Evolutionary conservation across 140 eudicot species (phyloP), one percentile per base, ranked within the genome.

Genomic region (Oenanthe javanica): DNA sequence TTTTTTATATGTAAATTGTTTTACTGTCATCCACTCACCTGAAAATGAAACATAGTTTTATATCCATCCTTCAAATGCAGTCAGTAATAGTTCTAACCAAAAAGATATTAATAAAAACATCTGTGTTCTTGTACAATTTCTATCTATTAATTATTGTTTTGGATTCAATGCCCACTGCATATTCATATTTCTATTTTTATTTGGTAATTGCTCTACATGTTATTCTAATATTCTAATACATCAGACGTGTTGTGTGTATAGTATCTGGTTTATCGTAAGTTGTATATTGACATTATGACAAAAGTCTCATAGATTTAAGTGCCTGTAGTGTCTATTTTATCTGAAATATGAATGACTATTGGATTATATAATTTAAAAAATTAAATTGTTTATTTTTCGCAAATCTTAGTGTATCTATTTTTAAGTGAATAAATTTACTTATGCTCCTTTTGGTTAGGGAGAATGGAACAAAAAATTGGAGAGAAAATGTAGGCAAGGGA

Each of bases 61-160:
- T 16, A 70, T 70, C 23, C 75, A 70, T 40, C 75, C 75, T 38
- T 70, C 23, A 38, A 31, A 70, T 31, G 75, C 75, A 70, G 16
- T 70, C 49, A 5, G 75, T 1, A 19, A 31, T 5, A 42, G 48
- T 38, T 47, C 0, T 25, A 61, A 61, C 36, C 36, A n/a, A 61
- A 7, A 61, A 61, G 36, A 25, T 36, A n/a, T n/a, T 61, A 59
- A 9, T 8, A 59, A 21, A 59, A 21, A 14, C 23, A 61, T 19
- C 11, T 9, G 25, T 61, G 36, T 61, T 43, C 47, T 19, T 18
- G 75, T 38, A 70, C 9, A 19, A 18, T 18, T 9, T 25, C 9
- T 42, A 42, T 72, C 43, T 8, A 72, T 1, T 6, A 21, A 72
- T 45, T 45, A 72, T 7, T 72, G 13, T 72, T 43, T 70, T 6